These are phyloP conservation scores for Populus trichocarpa DNA, from an alignment of 441 rosid species.

Conservation along the genomic window DNA sequence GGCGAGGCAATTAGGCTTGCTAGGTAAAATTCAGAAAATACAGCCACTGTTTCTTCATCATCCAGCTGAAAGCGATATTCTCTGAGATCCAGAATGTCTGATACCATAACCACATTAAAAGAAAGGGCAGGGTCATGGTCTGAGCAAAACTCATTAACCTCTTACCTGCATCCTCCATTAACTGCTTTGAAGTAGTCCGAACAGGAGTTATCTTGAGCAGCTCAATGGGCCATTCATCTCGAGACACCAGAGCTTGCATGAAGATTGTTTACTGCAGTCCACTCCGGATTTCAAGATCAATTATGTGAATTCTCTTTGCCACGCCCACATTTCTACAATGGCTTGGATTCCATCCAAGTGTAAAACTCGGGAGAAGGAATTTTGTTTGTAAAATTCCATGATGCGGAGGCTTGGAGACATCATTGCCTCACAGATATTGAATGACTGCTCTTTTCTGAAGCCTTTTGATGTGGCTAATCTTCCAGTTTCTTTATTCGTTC, in stretches of 20 bases:
- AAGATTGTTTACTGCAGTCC: conserved; percentile 50
- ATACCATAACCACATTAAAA: conserved; percentile 38
- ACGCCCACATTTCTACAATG: conserved; percentile 35
- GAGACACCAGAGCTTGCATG: conserved; percentile 45
- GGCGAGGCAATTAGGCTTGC: conserved; percentile 27
- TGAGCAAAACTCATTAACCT: conserved; percentile 28
- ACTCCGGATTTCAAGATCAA: conserved; percentile 36
- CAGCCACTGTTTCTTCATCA: conserved; percentile 31
- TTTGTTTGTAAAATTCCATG: conserved; percentile 27
- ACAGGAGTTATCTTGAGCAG: conserved; percentile 44
- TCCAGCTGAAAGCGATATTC: conserved; percentile 31
- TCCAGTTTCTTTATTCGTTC: conserved; percentile 43
- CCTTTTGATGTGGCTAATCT: neutral
- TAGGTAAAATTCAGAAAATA: conserved; percentile 19
- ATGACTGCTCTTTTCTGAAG: neutral
- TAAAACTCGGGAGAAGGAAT: conserved; percentile 35
- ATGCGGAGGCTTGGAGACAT: conserved; percentile 8
- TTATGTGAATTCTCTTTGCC: conserved; percentile 43
- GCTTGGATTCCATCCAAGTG: conserved; percentile 51
- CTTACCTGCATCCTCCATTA: conserved; percentile 34
- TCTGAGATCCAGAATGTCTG: conserved; percentile 41
- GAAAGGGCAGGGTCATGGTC: conserved; percentile 34
- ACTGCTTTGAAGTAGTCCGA: conserved; percentile 21
- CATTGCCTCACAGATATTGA: conserved; percentile 18
- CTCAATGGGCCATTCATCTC: conserved; percentile 24